Evolutionary conservation across 106 monocot genomes (phyloP).

Genomic region (Apostasia shenzhenica): DNA sequence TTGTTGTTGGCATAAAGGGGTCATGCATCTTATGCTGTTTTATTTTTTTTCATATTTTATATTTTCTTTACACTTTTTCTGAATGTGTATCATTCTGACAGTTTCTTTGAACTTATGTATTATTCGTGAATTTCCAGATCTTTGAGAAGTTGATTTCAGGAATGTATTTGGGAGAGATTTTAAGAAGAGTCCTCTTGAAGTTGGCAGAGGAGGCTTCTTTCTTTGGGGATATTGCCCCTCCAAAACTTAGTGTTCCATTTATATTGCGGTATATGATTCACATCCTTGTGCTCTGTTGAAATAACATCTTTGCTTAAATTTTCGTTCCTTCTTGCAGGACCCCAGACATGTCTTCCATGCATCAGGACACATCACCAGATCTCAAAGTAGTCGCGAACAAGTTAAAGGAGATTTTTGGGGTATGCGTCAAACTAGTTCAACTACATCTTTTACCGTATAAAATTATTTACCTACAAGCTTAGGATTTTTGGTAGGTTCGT

Average conservation of each 20-base stretch:
- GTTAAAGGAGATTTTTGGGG: conserved; percentile 77
- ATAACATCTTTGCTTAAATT: neutral
- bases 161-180: conserved; percentile 95
- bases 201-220: conserved; percentile 77
- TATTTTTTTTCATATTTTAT: no score
- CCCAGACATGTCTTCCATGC: conserved; percentile 95
- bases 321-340: conserved; percentile 52
- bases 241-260: conserved; percentile 68
- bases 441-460: no score
- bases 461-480: no score
- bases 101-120: neutral
- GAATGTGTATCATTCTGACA: no score
- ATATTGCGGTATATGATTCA: conserved; percentile 38
- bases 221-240: conserved; percentile 73
- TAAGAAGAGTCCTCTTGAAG: conserved; percentile 71
- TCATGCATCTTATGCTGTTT: no score
- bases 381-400: conserved; percentile 65
- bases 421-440: conserved; percentile 11
- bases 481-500: no score
- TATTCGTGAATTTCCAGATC: conserved; percentile 33
- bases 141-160: conserved; percentile 92
- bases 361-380: conserved; percentile 81
- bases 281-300: neutral
- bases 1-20: neutral
- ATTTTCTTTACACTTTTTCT: no score